Conservation (phyloP, 106 monocot genomes). For the Apostasia ramifera region DNA sequence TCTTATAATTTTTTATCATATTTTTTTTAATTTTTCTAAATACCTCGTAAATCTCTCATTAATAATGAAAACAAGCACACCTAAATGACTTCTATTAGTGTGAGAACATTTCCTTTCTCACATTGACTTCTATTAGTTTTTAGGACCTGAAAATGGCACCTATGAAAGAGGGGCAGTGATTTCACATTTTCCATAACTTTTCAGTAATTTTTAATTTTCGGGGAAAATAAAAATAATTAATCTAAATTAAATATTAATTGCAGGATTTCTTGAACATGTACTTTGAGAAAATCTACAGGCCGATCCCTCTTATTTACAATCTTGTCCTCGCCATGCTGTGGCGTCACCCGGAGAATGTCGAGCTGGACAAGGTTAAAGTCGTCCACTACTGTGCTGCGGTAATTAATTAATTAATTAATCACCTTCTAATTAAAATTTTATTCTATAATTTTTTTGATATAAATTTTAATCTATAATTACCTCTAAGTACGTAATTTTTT, state of each 20-base stretch:
- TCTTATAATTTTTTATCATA: too few relatives aligned
- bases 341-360: slow-evolving; percentile 67
- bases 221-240: too few relatives aligned
- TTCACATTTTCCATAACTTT: too few relatives aligned
- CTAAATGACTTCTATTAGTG: too few relatives aligned
- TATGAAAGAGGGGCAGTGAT: too few relatives aligned
- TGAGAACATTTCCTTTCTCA: too few relatives aligned
- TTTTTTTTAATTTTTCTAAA: too few relatives aligned
- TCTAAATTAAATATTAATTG: background rate
- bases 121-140: too few relatives aligned
- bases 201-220: too few relatives aligned
- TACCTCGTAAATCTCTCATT: too few relatives aligned
- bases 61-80: too few relatives aligned
- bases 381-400: slow-evolving; percentile 81
- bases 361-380: slow-evolving; percentile 61
- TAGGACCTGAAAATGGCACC: too few relatives aligned
- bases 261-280: slow-evolving; percentile 70
- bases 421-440: background rate
- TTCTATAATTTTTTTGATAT: background rate
- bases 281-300: slow-evolving; percentile 57
- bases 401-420: background rate
- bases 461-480: background rate
- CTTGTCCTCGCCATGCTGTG: slow-evolving; percentile 78
- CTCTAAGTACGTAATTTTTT: background rate
- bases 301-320: slow-evolving; percentile 58